Base-by-base conservation (phyloP, 768 basidiomycete genomes). In the Suillus brevipes region DNA sequence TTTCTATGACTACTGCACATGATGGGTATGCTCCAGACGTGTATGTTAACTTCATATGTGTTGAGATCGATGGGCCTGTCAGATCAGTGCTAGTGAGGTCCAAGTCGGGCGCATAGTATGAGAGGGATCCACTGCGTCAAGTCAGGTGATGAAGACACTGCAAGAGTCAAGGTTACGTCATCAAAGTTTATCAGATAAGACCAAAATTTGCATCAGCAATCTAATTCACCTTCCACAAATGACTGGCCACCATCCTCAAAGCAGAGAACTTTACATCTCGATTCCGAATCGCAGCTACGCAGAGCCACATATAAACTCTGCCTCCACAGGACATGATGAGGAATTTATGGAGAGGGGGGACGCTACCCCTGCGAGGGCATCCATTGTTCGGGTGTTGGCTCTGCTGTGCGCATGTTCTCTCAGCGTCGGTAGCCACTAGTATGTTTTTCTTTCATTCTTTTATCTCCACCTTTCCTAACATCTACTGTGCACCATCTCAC, bases 341-440 rank as follows among this genome's bases (percentile, higher is more conserved):
- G 58, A 42, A 31, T 38, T 40, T 40, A 6, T 42, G 20, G 58
- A 31, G 37, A 59, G 58, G 6, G 40, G 18, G 18, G 25, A 73
- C 37, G 61, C 68, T 28, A 65, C 69, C 66, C 58, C 75, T 28
- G 40, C 67, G 38, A 77, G 79, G 64, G 81, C 83, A 2, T 80
- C 82, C 55, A 74, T 86, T 67, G 79, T 91, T 23, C 81, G 89
- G 58, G 71, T 77, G 2, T 68, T 92, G 25, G 90, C 90, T 16
- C 80, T 92, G 4, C 72, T 89, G 1, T 91, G 89, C 64, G 89
- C 89, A 31, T 91, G 90, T 71, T 87, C 85, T 37, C 74, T 93
- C 68, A 90, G 89, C 70, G 78, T 93, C 42, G 91, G 91, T 40
- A 89, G 89, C 67, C 91, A 92, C 72, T 92, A 90, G 90, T 90